Evolutionary conservation across 257 asterid species (phyloP), one percentile per base, ranked within the genome.

Genomic region (Ocimum tenuiflorum): DNA sequence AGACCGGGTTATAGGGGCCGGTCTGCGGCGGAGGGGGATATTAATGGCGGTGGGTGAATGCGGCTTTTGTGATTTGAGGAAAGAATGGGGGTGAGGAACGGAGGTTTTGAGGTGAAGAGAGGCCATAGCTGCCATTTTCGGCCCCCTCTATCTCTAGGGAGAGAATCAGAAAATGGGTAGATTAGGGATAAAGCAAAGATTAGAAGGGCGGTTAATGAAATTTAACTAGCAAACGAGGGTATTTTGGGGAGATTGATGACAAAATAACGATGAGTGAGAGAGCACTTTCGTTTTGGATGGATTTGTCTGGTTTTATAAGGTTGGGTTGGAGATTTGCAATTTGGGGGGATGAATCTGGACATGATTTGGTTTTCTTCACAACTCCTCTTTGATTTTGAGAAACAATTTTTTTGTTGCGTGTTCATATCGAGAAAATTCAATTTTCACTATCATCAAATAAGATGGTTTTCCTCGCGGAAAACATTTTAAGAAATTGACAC

Each of bases 71-170:
- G 75, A 75, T 36, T 75, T 78, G 45, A 43, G 80, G 65, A 38
- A 68, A 41, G 65, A 73, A 67, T 65, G 72, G 69, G 65, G 63
- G 14, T 63, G 9, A 13, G 72, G 45, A 18, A 63, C 52, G 22
- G 87, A 67, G 0, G 77, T 42, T 63, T 78, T 81, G 79, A 88
- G 81, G 76, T 73, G 75, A 20, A 80, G 91, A 72, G 92, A 85
- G 75, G 88, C 84, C 90, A 85, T 85, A 29, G 87, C 71, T 68
- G 97, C 86, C 85, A 77, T 79, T 51, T 38, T 59, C 31, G 29
- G 47, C 22, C 43, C 66, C 54, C 65, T 22, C 46, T 43, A 51
- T 51, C 65, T 65, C 42, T 50, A 29, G 46, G 47, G 65, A 57
- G 66, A 11, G 55, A 66, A 15, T 6, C n/a, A n/a, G n/a, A 27